These are phyloP conservation scores for Dryadomyces sulphureus DNA, from an alignment of 2,329 filamentous ascomycete genomes.

Conservation along the genomic window DNA sequence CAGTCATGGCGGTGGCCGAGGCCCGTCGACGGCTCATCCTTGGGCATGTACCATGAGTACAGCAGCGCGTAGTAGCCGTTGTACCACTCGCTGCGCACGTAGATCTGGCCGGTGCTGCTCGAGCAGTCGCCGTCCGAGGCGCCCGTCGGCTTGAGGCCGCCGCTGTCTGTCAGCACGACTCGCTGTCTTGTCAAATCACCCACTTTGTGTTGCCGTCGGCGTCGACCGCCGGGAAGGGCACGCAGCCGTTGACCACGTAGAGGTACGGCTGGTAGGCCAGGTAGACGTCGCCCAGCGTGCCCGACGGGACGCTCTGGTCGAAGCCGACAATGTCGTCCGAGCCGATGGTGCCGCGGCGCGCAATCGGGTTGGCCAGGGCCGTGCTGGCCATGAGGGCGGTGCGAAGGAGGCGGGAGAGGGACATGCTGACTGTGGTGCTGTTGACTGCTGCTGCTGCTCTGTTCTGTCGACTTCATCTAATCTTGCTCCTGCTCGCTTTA, in stretches of 20 bases:
- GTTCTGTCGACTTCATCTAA: neutral
- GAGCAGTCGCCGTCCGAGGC: conserved; percentile 17
- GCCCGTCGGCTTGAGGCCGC: conserved; percentile 20
- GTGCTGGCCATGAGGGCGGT: conserved; percentile 1
- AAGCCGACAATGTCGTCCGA: conserved; percentile 33
- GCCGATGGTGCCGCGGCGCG: conserved; percentile 14
- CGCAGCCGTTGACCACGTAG: conserved; percentile 42
- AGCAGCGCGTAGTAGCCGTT: conserved; percentile 21
- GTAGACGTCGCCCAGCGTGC: conserved; percentile 30
- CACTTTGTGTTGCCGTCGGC: conserved; percentile 40
- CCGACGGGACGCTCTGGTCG: conserved; percentile 32
- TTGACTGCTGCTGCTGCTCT: neutral
- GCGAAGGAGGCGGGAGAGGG: conserved; percentile 5
- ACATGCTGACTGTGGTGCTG: too few relatives aligned
- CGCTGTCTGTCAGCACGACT: conserved; percentile 11
- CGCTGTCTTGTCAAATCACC: conserved; percentile 4
- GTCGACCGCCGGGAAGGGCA: conserved; percentile 48
- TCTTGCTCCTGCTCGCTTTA: neutral
- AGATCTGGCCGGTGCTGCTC: conserved; percentile 22
- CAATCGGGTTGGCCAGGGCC: conserved; percentile 6
- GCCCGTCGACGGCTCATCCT: conserved; percentile 23
- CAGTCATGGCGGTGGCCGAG: conserved; percentile 25
- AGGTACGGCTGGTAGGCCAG: conserved; percentile 41
- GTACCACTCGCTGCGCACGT: conserved; percentile 18
- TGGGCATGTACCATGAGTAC: conserved; percentile 31